A percentile compares a stretch with the other conserved stretches of the same genome.
Conservation (phyloP, 2,329 filamentous ascomycete genomes). For the Lachnellula subtilissima region DNA sequence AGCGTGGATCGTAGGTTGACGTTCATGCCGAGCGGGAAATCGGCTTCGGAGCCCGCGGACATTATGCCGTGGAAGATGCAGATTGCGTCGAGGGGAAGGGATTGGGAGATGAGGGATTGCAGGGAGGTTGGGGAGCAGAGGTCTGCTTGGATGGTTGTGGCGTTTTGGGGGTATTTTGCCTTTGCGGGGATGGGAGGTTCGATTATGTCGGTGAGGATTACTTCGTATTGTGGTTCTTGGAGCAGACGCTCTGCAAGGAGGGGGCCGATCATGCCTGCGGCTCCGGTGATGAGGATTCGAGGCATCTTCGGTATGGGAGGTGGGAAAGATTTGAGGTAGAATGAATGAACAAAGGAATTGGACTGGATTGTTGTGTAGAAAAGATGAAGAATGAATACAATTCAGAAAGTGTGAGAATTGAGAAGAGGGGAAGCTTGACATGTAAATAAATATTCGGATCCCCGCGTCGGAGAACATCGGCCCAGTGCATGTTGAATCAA, state of each 20-base stretch:
- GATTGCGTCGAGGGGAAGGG: conserved; percentile 41
- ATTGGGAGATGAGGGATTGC: conserved; percentile 26
- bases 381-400: background rate
- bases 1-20: conserved; percentile 57
- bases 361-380: no score
- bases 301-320: conserved; percentile 11
- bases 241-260: conserved; percentile 53
- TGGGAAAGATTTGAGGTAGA: background rate
- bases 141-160: conserved; percentile 28
- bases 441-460: background rate
- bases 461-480: background rate
- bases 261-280: conserved; percentile 61
- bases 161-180: conserved; percentile 22
- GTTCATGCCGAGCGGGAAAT: conserved; percentile 48
- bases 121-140: conserved; percentile 33
- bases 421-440: background rate
- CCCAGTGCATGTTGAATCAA: background rate
- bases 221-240: conserved; percentile 37
- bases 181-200: conserved; percentile 46
- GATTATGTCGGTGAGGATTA: conserved; percentile 54
- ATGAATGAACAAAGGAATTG: no score
- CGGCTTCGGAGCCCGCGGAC: conserved; percentile 56
- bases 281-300: conserved; percentile 58
- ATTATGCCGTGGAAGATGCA: conserved; percentile 62
- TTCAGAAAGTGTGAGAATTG: background rate